These are phyloP conservation scores for Pyrenophora seminiperda DNA, from an alignment of 2,329 filamentous ascomycete species.

Conservation along the genomic window DNA sequence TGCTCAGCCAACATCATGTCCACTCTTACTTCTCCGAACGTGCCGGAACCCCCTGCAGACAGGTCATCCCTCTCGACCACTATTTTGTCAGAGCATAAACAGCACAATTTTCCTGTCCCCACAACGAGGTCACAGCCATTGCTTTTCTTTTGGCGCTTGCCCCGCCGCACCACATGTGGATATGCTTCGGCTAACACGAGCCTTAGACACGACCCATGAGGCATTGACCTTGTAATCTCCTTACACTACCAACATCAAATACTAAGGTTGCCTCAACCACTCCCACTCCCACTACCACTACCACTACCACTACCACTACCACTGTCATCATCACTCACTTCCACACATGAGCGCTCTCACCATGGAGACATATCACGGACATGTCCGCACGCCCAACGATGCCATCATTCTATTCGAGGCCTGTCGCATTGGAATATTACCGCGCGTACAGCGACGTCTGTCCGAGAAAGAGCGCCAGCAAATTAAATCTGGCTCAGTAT, in stretches of 20 bases:
- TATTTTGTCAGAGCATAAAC: not conserved
- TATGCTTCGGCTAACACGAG: constrained; percentile 17
- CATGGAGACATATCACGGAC: constrained; percentile 97
- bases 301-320: not conserved
- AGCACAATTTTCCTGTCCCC: not conserved
- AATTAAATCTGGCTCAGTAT: constrained; percentile 95
- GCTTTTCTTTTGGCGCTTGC: not conserved
- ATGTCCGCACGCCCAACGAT: constrained; percentile 92
- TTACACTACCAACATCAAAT: not conserved
- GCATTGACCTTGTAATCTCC: constrained; percentile 4
- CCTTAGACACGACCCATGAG: constrained; percentile 15
- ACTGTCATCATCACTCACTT: not conserved
- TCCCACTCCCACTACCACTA: not conserved
- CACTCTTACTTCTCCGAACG: constrained; percentile 1
- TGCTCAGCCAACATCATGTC: constrained; percentile 4
- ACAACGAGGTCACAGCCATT: not conserved
- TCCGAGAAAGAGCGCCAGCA: constrained; percentile 97
- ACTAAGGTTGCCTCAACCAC: not conserved
- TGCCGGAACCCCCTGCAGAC: constrained; percentile 10
- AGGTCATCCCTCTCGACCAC: not conserved
- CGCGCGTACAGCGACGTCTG: constrained; percentile 86
- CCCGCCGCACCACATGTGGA: not conserved
- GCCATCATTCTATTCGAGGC: constrained; percentile 99
- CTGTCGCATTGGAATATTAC: constrained; percentile 84
- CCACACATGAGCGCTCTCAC: constrained; percentile 6